phyloP scores from a whole-genome alignment of 2,329 filamentous ascomycete species.

The Aspergillus hiratsukae region DNA sequence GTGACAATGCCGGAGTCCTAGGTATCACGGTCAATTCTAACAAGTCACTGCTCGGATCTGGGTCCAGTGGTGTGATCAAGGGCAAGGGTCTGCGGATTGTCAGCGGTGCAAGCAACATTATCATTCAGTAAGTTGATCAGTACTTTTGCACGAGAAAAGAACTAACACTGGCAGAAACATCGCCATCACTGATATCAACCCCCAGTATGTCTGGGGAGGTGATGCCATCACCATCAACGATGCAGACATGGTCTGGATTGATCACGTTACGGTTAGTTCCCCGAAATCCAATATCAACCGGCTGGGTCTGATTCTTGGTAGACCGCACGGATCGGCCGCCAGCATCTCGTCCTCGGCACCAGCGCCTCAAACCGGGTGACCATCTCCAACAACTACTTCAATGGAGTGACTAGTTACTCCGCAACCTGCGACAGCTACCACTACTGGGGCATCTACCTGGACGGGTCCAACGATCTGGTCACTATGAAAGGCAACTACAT shows the following conservation, averaged over 20 bases:
- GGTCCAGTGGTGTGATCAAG: constrained; percentile 51
- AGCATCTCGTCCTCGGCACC: constrained; percentile 57
- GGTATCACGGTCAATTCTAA: constrained; percentile 53
- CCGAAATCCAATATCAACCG: background rate
- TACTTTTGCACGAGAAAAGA: background rate
- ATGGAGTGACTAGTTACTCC: constrained; percentile 52
- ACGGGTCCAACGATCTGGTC: constrained; percentile 52
- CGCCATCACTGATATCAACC: constrained; percentile 53
- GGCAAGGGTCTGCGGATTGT: constrained; percentile 54
- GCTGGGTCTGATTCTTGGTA: constrained; percentile 14
- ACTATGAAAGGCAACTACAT: constrained; percentile 60
- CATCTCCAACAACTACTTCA: constrained; percentile 57
- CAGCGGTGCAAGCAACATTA: constrained; percentile 50
- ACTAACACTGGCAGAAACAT: constrained; percentile 37
- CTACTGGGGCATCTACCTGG: constrained; percentile 58
- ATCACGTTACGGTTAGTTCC: constrained; percentile 42
- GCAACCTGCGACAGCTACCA: constrained; percentile 56
- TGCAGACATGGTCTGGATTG: constrained; percentile 45
- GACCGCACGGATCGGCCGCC: constrained; percentile 55
- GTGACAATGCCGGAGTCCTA: constrained; percentile 49
- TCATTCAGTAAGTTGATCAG: constrained; percentile 44
- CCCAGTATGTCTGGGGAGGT: constrained; percentile 57
- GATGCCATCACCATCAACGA: constrained; percentile 53
- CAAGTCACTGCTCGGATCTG: constrained; percentile 55
- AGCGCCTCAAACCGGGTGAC: constrained; percentile 52